Evolutionary conservation across 768 basidiomycete genomes (phyloP).

Genomic region (Phlegmacium glaucopus): DNA sequence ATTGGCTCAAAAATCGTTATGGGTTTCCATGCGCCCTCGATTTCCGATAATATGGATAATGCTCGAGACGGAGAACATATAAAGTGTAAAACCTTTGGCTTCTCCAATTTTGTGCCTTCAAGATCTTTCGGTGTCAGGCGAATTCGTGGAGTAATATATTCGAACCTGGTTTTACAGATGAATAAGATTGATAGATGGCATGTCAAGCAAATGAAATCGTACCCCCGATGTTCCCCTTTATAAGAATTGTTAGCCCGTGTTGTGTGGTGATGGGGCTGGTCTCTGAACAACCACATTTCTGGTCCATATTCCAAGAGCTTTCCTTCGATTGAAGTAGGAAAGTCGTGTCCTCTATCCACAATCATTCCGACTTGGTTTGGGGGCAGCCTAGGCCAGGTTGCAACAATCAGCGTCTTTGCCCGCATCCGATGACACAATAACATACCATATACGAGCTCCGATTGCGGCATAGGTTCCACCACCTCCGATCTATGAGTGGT

Average conservation of each 20-base stretch:
- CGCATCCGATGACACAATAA: background rate
- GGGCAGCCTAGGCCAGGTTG: constrained; percentile 49
- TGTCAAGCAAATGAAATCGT: constrained; percentile 10
- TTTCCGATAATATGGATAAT: constrained; percentile 60
- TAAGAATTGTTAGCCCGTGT: constrained; percentile 77
- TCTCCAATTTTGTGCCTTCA: constrained; percentile 45
- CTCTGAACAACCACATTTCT: constrained; percentile 78
- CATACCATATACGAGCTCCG: constrained; percentile 79
- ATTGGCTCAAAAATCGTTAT: constrained; percentile 81
- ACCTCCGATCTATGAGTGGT: constrained; percentile 70
- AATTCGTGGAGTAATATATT: constrained; percentile 71
- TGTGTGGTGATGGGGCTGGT: constrained; percentile 51
- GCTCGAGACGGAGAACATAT: constrained; percentile 82
- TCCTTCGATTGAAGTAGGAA: constrained; percentile 54
- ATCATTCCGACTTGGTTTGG: constrained; percentile 73
- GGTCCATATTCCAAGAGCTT: constrained; percentile 59
- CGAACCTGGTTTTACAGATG: constrained; percentile 61
- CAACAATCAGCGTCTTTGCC: background rate
- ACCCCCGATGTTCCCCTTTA: constrained; percentile 71
- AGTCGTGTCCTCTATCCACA: constrained; percentile 78
- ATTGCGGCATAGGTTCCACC: constrained; percentile 82
- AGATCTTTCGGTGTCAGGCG: constrained; percentile 75
- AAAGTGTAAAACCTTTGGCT: constrained; percentile 70
- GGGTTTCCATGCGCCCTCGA: constrained; percentile 61
- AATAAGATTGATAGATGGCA: constrained; percentile 1